Evolutionary conservation across 768 basidiomycete genomes (phyloP), one percentile per base, ranked within the genome.

Genomic region (Omphalotus guepiniiformis): DNA sequence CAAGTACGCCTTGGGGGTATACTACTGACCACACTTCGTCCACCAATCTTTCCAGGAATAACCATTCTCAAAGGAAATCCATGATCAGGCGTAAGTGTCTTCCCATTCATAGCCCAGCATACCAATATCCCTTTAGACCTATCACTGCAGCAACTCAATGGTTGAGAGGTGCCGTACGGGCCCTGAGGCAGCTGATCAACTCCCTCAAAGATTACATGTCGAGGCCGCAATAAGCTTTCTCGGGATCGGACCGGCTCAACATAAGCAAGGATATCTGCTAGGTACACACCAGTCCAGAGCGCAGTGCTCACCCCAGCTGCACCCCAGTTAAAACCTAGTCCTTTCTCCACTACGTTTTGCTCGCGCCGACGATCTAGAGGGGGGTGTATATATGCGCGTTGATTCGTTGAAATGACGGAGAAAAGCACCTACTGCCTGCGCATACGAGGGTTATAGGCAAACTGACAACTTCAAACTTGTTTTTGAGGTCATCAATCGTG

Each of bases 11-110:
- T n/a, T n/a, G n/a, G n/a, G n/a, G n/a, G n/a, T n/a, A n/a, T n/a
- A 63, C 54, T 22, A 55, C 51, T 61, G 64, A 69, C n/a, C 8
- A 80, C 77, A 22, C 71, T 74, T 22, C 78, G 65, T 3, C 80
- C 82, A 21, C 82, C 83, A 36, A 85, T 82, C 46, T 80, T 75
- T 3, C 78, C 78, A 0, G 83, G 82, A 0, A 84, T 68, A 49
- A 85, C 67, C 4, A 82, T 59, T n/a, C 83, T 71, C n/a, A 85
- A 55, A 1, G 83, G 83, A 53, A 72, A 82, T 9, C 83, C 83
- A 50, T 85, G 83, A 53, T 84, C 82, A 4, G 80, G 80, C 38
- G 74, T 72, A 6, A 85, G 66, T 12, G 74, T 71, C 19, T 73
- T 59, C 1, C 81, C 81, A 48, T 83, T 83, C 80, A 83, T 82